Evolutionary conservation across 2,329 filamentous ascomycete species (phyloP).

Genomic region (Epichloe uncinata): DNA sequence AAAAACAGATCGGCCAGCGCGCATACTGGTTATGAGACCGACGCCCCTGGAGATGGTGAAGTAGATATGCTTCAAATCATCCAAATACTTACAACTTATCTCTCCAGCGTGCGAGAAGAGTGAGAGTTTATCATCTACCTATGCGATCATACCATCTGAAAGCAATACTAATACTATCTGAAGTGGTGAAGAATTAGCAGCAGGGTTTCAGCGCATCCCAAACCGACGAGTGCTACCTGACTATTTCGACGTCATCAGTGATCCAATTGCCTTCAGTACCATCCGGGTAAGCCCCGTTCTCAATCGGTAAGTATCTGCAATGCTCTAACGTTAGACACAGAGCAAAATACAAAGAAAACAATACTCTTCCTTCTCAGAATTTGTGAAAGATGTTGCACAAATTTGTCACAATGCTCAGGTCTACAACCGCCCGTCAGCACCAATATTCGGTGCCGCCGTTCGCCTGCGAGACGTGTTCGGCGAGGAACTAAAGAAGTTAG

Average conservation of each 20-base stretch:
- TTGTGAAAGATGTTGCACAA: constrained; percentile 80
- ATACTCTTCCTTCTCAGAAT: constrained; percentile 70
- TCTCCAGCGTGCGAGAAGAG: constrained; percentile 66
- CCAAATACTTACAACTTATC: constrained; percentile 51
- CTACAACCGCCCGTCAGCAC: constrained; percentile 84
- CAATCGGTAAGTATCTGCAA: background rate
- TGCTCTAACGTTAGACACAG: constrained; percentile 20
- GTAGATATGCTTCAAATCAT: constrained; percentile 26
- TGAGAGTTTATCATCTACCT: constrained; percentile 23
- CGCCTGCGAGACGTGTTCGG: constrained; percentile 60
- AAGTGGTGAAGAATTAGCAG: constrained; percentile 64
- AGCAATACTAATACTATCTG: constrained; percentile 1
- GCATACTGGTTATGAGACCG: constrained; percentile 17
- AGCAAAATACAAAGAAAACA: constrained; percentile 67
- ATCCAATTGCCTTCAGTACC: constrained; percentile 85
- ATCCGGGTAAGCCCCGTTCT: constrained; percentile 51
- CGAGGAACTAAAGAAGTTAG: constrained; percentile 62
- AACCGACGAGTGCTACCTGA: constrained; percentile 83
- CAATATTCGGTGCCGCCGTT: constrained; percentile 79
- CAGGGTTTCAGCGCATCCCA: constrained; percentile 83
- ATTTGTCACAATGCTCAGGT: constrained; percentile 96
- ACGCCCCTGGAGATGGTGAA: constrained; percentile 22
- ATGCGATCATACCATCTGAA: background rate
- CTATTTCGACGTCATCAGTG: constrained; percentile 93
- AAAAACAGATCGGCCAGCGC: constrained; percentile 20